Base-by-base conservation (phyloP, 805 yeast species). In the Metschnikowia aberdeeniae region DNA sequence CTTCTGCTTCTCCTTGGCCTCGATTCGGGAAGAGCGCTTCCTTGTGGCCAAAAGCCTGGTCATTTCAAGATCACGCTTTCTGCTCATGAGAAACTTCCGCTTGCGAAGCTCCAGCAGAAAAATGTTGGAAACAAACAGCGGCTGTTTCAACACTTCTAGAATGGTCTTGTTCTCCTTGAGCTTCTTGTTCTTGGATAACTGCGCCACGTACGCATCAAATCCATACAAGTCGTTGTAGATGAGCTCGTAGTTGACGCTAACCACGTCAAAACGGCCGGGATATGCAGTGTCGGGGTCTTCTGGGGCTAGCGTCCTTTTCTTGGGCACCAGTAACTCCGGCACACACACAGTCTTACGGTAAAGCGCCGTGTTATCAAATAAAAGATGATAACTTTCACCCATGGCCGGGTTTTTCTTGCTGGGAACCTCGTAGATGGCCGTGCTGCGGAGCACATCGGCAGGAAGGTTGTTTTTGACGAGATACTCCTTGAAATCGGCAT, bases 11-110 rank as follows among this genome's bases (percentile, higher is more conserved):
- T 78, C 81, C 56, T 78, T 81, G 14, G 84, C 85, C 53, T 83
- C 86, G 36, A 86, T 62, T 62, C 93, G 74, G 1, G 89, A 79
- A 0, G 92, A 85, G 52, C 88, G 73, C 56, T 86, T 86, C 56
- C 93, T 73, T 45, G 85, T 78, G 4, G 81, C 81, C 57, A 86
- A 63, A 44, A 86, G 61, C 19, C 75, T 76, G 39, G 77, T 78
- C 74, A 86, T 72, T 51, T 84, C 82, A 37, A 77, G 73, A 45
- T 82, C 87, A 58, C 79, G 82, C 53, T 74, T 77, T 54, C 85
- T 68, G 50, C 77, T 78, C 26, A 75, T 59, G 13, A 80, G 67
- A 47, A 73, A 74, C 54, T 73, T 77, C 51, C 87, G 67, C 53
- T 78, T 79, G 46, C 71, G 73, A 33, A 78, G 52, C 55, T 82